These are phyloP conservation scores for Phylloporus sp. DNA, from an alignment of 1,284 basidiomycete genomes.

Conservation along the genomic window DNA sequence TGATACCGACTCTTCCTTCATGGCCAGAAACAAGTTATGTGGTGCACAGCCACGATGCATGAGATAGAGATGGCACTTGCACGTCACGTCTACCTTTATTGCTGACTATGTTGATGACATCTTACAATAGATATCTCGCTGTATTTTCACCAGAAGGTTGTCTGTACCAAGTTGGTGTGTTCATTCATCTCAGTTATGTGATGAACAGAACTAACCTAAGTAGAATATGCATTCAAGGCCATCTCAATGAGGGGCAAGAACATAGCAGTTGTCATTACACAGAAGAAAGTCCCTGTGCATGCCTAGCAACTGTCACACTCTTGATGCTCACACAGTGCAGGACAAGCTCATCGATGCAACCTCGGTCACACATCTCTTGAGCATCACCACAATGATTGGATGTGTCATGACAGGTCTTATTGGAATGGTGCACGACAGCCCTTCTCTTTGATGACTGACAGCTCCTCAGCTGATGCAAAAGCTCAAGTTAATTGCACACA, in stretches of 20 bases:
- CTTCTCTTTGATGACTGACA: conserved; percentile 13
- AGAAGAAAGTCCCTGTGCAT: conserved; percentile 94
- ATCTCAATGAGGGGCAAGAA: conserved; percentile 94
- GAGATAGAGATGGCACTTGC: conserved; percentile 48
- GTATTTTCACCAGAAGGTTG: conserved; percentile 96
- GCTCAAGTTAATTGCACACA: conserved; percentile 91
- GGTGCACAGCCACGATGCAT: conserved; percentile 21
- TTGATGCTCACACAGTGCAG: conserved; percentile 46
- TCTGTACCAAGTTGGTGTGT: conserved; percentile 95
- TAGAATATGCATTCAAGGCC: conserved; percentile 99
- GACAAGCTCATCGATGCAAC: conserved; percentile 97
- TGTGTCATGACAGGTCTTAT: conserved; percentile 97
- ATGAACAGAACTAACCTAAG: conserved; percentile 8
- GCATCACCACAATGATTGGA: conserved; percentile 95
- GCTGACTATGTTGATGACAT: conserved; percentile 77
- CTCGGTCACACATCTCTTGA: conserved; percentile 95
- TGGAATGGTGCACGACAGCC: conserved; percentile 53
- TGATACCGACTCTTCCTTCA: conserved; percentile 90
- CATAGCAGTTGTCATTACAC: conserved; percentile 94
- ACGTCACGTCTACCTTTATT: conserved; percentile 46
- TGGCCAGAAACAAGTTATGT: conserved; percentile 32
- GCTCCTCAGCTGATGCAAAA: conserved; percentile 82
- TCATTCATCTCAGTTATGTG: neutral
- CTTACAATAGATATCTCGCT: conserved; percentile 87
- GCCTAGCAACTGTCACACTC: neutral